phyloP scores from a whole-genome alignment of 1,284 basidiomycete genomes.

The Mycena citricolor region DNA sequence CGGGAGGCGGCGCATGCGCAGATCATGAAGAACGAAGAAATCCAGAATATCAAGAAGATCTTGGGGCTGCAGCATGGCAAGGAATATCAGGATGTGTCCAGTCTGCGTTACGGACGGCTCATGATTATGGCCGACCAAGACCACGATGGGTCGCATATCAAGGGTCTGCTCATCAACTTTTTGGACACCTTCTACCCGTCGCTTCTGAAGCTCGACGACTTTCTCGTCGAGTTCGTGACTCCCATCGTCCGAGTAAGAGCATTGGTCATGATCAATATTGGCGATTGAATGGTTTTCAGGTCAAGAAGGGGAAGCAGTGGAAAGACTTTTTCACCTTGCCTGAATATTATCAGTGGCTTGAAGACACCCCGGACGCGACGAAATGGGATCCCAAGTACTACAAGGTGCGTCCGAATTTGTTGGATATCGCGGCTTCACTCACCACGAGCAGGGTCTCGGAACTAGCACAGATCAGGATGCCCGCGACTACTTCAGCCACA shows the following conservation, averaged over 20 bases:
- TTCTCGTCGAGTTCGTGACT: slow-evolving; percentile 98
- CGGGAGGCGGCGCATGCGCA: slow-evolving; percentile 95
- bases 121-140: slow-evolving; percentile 99
- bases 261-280: slow-evolving; percentile 4
- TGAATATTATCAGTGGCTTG: slow-evolving; percentile 94
- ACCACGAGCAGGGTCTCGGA: slow-evolving; percentile 81
- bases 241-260: slow-evolving; percentile 89
- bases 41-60: slow-evolving; percentile 97
- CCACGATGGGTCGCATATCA: slow-evolving; percentile 99
- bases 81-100: slow-evolving; percentile 73
- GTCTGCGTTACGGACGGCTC: slow-evolving; percentile 89
- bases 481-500: slow-evolving; percentile 90
- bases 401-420: slow-evolving; percentile 62
- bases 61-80: slow-evolving; percentile 95
- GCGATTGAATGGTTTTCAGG: slow-evolving; percentile 39
- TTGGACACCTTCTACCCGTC: slow-evolving; percentile 98
- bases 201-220: slow-evolving; percentile 87
- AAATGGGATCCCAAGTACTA: slow-evolving; percentile 96
- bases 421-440: slow-evolving; percentile 1
- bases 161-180: slow-evolving; percentile 98
- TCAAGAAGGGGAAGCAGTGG: slow-evolving; percentile 79
- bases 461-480: slow-evolving; percentile 89
- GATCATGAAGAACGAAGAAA: slow-evolving; percentile 98
- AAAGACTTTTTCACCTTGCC: slow-evolving; percentile 97
- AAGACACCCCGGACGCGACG: slow-evolving; percentile 74